Evolutionary conservation across 2,329 filamentous ascomycete species (phyloP).

Genomic region (Fusarium hainanense): DNA sequence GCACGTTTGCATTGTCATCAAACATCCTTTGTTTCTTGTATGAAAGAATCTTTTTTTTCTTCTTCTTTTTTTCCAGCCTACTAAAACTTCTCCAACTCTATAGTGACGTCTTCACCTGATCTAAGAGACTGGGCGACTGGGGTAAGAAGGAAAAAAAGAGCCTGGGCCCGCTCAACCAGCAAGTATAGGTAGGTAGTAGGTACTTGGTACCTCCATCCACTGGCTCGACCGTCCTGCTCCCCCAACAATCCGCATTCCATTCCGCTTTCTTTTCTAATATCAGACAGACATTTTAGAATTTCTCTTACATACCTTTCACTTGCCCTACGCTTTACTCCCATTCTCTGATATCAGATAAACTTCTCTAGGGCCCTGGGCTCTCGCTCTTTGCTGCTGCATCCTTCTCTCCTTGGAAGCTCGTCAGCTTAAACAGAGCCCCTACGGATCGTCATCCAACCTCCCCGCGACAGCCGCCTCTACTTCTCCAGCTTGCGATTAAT

Average conservation of each 20-base stretch:
- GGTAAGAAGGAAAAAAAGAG: conserved; percentile 19
- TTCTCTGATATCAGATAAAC: conserved; percentile 15
- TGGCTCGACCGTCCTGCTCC: conserved; percentile 19
- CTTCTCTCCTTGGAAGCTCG: conserved; percentile 5
- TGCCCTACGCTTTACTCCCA: neutral
- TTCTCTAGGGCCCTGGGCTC: conserved; percentile 19
- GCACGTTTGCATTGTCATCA: neutral
- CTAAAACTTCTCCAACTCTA: conserved; percentile 5
- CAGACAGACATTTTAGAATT: conserved; percentile 12
- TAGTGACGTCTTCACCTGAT: conserved; percentile 39
- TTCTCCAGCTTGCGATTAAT: conserved; percentile 11
- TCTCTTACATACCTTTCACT: conserved; percentile 20
- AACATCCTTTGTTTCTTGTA: neutral
- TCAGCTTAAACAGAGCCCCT: conserved; percentile 11
- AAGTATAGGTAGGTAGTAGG: conserved; percentile 25
- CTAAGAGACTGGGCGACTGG: conserved; percentile 16
- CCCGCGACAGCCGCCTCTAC: conserved; percentile 27
- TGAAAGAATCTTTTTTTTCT: neutral
- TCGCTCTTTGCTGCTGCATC: conserved; percentile 10
- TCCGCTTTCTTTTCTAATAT: conserved; percentile 19
- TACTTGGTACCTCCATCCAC: conserved; percentile 31
- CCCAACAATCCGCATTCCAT: conserved; percentile 40
- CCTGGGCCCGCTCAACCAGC: conserved; percentile 26
- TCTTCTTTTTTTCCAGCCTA: neutral
- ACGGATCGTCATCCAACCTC: conserved; percentile 28